Base-by-base conservation (phyloP, 805 yeast genomes). In the Candida nitratophila region DNA sequence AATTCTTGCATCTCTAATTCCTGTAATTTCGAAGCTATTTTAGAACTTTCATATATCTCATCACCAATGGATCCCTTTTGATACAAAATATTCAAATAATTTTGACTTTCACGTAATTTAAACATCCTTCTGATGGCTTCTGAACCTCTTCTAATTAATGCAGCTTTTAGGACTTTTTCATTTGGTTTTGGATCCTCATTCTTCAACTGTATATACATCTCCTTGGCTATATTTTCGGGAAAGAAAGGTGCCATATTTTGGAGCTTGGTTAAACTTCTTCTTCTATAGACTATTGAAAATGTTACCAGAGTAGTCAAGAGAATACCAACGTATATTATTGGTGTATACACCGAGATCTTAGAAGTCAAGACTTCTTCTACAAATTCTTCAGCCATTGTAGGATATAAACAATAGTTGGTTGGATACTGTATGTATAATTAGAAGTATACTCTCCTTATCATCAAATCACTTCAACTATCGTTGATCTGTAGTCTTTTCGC, bases 41-140 rank as follows among this genome's bases (percentile, higher is more conserved):
- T 81, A 63, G 76, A 89, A 54, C 93, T 81, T 61, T 85, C 83
- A 74, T 78, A 84, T 31, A 86, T 69, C 43, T 86, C 96, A 56
- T 93, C 98, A 30, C 97, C 97, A 49, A 93, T 81, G 16, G 89
- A 79, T 0, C 98, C 98, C 43, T 78, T 79, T 58, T 90, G 91
- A 61, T 89, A 90, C 47, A 93, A 69, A 44, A 76, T 70, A 41
- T 75, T 78, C 56, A 88, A 76, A 45, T 73, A 78, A 6, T 82
- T 81, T 61, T 85, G 85, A 49, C 76, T 71, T 59, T 91, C 97
- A 60, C 85, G 83, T 60, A 89, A 68, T 57, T 86, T 84, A 63
- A 91, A 73, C 47, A 93, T 73, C 57, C 96, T 76, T 63, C 95
- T 80, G 45, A 93, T 71, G 11, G 89, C 85, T 65, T 91, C 98